These are phyloP conservation scores for Saturnispora sanitii DNA, from an alignment of 805 yeast species.

Conservation along the genomic window DNA sequence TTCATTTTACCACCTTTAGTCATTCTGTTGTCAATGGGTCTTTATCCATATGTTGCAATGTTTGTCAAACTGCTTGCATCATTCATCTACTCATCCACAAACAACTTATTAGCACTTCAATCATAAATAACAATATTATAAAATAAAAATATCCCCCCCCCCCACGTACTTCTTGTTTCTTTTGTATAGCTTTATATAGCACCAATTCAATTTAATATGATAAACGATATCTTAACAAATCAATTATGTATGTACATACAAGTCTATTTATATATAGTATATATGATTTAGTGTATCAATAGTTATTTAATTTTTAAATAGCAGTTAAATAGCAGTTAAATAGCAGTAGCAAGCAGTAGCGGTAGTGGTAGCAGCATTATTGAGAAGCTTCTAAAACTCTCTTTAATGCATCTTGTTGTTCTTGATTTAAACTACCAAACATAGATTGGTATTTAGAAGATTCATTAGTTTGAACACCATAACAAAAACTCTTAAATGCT, in stretches of 20 bases:
- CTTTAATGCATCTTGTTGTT: constrained; percentile 18
- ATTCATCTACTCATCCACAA: neutral
- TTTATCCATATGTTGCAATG: constrained; percentile 5
- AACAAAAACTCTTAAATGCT: constrained; percentile 48
- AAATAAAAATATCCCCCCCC: too few species aligned
- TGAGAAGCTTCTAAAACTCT: constrained; percentile 3
- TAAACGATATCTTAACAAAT: too few species aligned
- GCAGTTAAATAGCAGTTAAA: too few species aligned
- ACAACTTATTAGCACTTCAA: too few species aligned
- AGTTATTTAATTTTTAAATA: too few species aligned
- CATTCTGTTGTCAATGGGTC: constrained; percentile 1
- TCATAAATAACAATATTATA: too few species aligned
- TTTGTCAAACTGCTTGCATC: neutral
- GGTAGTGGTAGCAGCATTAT: neutral
- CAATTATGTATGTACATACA: neutral
- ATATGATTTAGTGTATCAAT: neutral
- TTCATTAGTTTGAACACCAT: constrained; percentile 39
- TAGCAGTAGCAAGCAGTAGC: too few species aligned
- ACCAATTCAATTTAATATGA: too few species aligned
- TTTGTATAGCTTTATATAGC: too few species aligned
- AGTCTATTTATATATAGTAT: neutral
- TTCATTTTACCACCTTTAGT: constrained; percentile 1
- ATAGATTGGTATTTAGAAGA: constrained; percentile 18
- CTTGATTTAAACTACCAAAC: constrained; percentile 16
- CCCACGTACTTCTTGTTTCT: too few species aligned